These are phyloP conservation scores for Mortierella sp. DNA, from an alignment of 371 early-diverging fungal species.

Conservation along the genomic window DNA sequence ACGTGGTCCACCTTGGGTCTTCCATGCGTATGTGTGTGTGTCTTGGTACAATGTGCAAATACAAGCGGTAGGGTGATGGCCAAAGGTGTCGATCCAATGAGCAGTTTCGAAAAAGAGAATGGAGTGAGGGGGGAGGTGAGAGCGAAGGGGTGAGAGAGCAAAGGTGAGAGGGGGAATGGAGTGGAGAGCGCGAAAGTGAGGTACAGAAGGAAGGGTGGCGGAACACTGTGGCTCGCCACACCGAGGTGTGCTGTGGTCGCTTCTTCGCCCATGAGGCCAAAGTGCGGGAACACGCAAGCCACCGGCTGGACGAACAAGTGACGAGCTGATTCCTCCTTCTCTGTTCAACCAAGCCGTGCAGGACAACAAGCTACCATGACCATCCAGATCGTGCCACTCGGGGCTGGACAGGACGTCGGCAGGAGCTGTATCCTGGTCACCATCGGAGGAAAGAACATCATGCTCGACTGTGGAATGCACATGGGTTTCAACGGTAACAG, in stretches of 20 bases:
- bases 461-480: constrained; percentile 99
- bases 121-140: neutral
- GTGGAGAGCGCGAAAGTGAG: neutral
- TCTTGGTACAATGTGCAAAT: neutral
- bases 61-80: no score
- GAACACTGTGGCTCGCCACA: no score
- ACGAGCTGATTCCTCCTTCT: constrained; percentile 4
- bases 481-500: constrained; percentile 93
- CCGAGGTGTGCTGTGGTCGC: no score
- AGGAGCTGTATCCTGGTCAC: constrained; percentile 92
- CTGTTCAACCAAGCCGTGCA: neutral
- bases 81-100: no score
- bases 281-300: no score
- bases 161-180: neutral
- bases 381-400: constrained; percentile 66
- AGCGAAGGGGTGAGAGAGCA: neutral
- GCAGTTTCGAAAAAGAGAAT: neutral
- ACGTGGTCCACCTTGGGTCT: constrained; percentile 31
- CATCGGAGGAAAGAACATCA: constrained; percentile 89
- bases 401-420: constrained; percentile 90
- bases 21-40: constrained; percentile 21
- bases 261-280: no score
- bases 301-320: no score
- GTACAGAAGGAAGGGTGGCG: no score
- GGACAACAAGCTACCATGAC: constrained; percentile 45